phyloP scores from a whole-genome alignment of 2,329 filamentous ascomycete genomes.

The Delphinella strobiligena region DNA sequence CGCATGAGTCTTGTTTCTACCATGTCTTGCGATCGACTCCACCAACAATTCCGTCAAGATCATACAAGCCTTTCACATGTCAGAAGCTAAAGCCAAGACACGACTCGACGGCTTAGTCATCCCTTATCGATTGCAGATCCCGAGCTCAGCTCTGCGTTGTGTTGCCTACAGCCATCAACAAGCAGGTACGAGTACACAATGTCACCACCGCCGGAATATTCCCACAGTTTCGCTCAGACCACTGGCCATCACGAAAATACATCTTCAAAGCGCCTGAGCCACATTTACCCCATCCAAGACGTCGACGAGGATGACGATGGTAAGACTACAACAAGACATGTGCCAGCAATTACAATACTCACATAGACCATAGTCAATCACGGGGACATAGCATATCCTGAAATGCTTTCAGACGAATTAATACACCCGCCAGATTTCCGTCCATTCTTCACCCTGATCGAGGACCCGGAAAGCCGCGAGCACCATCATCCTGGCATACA shows the following conservation, averaged over 20 bases:
- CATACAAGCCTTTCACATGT: not conserved
- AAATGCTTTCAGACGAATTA: conserved; percentile 11
- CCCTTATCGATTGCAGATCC: not conserved
- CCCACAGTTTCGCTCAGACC: conserved; percentile 2
- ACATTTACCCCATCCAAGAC: not conserved
- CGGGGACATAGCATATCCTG: conserved; percentile 6
- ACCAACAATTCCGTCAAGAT: too few relatives aligned
- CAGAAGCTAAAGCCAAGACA: conserved; percentile 1
- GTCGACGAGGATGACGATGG: not conserved
- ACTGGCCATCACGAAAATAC: not conserved
- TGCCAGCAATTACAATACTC: too few relatives aligned
- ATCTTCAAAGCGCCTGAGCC: not conserved
- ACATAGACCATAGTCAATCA: too few relatives aligned
- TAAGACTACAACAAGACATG: too few relatives aligned
- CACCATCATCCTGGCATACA: conserved; percentile 77
- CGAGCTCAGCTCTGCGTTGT: not conserved
- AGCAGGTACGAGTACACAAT: too few relatives aligned
- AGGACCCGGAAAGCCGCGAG: conserved; percentile 59
- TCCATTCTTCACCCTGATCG: conserved; percentile 76
- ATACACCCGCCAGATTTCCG: conserved; percentile 46
- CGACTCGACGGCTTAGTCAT: conserved; percentile 5
- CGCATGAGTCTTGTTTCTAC: not conserved
- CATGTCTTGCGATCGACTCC: not conserved
- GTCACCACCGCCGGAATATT: not conserved
- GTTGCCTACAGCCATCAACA: too few relatives aligned